phyloP scores from a whole-genome alignment of 164 flowering plant species.

The Amborella trichopoda region DNA sequence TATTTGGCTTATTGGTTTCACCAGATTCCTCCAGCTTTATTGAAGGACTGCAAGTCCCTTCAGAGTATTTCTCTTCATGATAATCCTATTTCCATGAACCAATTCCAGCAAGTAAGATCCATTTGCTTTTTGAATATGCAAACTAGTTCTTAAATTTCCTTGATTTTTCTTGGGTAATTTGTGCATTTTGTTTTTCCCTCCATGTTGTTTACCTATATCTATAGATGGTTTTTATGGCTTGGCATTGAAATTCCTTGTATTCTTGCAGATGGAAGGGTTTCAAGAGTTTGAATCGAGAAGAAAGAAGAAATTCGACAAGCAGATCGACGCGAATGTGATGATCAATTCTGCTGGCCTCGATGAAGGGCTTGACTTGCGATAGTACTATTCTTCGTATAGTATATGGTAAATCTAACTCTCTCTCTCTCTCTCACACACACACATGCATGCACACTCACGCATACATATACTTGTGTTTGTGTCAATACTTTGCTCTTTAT shows the following conservation, averaged over 20 bases:
- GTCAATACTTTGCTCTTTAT: too few relatives aligned
- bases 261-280: slow-evolving; percentile 80
- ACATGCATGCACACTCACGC: too few relatives aligned
- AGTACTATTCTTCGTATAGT: too few relatives aligned
- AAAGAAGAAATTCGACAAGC: slow-evolving; percentile 93
- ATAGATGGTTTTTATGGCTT: too few relatives aligned
- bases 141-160: not conserved
- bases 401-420: too few relatives aligned
- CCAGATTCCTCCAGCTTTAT: slow-evolving; percentile 65
- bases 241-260: too few relatives aligned
- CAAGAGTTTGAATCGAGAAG: slow-evolving; percentile 87
- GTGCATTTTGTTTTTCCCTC: too few relatives aligned
- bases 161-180: too few relatives aligned
- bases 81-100: slow-evolving; percentile 90
- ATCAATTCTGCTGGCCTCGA: slow-evolving; percentile 89
- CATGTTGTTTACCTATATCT: too few relatives aligned
- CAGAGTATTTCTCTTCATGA: slow-evolving; percentile 82
- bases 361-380: slow-evolving; percentile 84
- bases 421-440: too few relatives aligned
- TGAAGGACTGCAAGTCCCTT: slow-evolving; percentile 77
- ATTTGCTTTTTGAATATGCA: not conserved
- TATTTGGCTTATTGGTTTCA: too few relatives aligned
- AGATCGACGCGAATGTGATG: slow-evolving; percentile 96
- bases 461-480: too few relatives aligned
- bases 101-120: slow-evolving; percentile 65